Conservation (phyloP, 768 basidiomycete species). For the Leccinum longicurvipes region DNA sequence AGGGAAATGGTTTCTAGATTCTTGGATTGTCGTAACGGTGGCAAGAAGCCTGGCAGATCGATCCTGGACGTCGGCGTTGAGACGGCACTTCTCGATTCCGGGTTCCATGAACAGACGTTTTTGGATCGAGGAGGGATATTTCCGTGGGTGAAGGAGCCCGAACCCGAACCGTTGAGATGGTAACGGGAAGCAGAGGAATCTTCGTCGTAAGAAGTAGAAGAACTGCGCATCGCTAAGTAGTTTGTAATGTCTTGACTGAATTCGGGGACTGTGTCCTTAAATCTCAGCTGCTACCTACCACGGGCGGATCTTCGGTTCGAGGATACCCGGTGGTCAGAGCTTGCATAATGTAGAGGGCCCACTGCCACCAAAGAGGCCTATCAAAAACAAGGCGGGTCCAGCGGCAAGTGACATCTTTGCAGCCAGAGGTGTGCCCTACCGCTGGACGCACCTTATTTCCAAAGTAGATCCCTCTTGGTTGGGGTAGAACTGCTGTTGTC, state of each 20-base stretch:
- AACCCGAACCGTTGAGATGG: slow-evolving; percentile 6
- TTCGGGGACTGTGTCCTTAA: neutral
- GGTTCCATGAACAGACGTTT: slow-evolving; percentile 11
- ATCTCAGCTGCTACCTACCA: neutral
- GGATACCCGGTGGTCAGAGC: neutral
- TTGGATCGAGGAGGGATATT: slow-evolving; percentile 9
- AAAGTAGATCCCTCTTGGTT: neutral
- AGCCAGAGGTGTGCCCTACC: slow-evolving; percentile 11
- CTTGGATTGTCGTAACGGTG: slow-evolving; percentile 31
- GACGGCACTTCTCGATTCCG: slow-evolving; percentile 15
- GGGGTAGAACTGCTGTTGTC: neutral
- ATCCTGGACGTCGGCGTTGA: slow-evolving; percentile 14
- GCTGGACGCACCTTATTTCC: slow-evolving; percentile 24
- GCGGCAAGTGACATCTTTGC: slow-evolving; percentile 9
- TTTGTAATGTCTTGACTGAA: too few species aligned
- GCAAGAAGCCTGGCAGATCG: slow-evolving; percentile 24
- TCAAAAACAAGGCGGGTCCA: slow-evolving; percentile 19
- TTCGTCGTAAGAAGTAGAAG: neutral
- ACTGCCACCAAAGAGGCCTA: neutral
- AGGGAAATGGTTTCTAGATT: slow-evolving; percentile 16
- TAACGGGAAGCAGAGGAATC: neutral
- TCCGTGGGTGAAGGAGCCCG: slow-evolving; percentile 3
- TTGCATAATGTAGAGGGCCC: neutral
- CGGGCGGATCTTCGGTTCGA: neutral
- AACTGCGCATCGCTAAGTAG: too few species aligned